A percentile compares a stretch with the other conserved stretches of the same genome.
Evolutionary conservation across 805 yeast species (phyloP).

Genomic region (Dipodascus geniculatus): DNA sequence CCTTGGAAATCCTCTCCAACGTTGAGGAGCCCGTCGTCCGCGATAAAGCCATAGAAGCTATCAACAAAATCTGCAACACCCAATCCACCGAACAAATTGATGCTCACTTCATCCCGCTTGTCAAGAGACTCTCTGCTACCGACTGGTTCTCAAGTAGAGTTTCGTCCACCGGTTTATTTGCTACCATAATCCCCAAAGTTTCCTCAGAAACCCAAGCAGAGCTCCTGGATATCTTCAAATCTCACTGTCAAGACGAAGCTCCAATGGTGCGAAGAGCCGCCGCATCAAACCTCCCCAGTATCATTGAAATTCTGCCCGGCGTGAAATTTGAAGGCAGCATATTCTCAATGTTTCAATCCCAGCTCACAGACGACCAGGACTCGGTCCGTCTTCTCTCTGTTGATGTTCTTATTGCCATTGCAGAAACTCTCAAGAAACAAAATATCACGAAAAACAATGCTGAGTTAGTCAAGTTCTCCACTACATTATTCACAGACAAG

Average conservation of each 20-base stretch:
- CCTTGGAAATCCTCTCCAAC: constrained; percentile 74
- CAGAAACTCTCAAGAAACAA: constrained; percentile 26
- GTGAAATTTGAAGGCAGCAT: constrained; percentile 41
- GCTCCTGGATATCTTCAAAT: constrained; percentile 54
- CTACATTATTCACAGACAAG: constrained; percentile 70
- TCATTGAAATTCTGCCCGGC: constrained; percentile 45
- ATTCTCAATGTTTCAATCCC: constrained; percentile 67
- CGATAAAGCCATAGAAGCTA: constrained; percentile 83
- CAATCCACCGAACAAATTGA: constrained; percentile 42
- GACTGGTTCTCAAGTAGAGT: constrained; percentile 93
- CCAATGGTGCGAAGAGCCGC: constrained; percentile 98
- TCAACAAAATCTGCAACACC: constrained; percentile 50
- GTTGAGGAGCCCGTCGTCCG: constrained; percentile 95
- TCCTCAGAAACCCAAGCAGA: constrained; percentile 33
- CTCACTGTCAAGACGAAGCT: constrained; percentile 76
- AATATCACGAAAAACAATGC: constrained; percentile 15
- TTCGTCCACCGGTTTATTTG: constrained; percentile 82
- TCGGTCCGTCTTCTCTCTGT: constrained; percentile 85
- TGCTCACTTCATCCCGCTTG: constrained; percentile 59
- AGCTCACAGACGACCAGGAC: constrained; percentile 83
- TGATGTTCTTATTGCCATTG: constrained; percentile 75
- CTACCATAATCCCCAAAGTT: constrained; percentile 40
- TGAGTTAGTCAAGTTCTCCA: constrained; percentile 33
- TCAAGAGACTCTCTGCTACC: constrained; percentile 68
- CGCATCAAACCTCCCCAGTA: constrained; percentile 67